A percentile compares a stretch with the other conserved stretches of the same genome.
phyloP scores from a whole-genome alignment of 2,329 filamentous ascomycete species.

The Helicocarpus griseus region DNA sequence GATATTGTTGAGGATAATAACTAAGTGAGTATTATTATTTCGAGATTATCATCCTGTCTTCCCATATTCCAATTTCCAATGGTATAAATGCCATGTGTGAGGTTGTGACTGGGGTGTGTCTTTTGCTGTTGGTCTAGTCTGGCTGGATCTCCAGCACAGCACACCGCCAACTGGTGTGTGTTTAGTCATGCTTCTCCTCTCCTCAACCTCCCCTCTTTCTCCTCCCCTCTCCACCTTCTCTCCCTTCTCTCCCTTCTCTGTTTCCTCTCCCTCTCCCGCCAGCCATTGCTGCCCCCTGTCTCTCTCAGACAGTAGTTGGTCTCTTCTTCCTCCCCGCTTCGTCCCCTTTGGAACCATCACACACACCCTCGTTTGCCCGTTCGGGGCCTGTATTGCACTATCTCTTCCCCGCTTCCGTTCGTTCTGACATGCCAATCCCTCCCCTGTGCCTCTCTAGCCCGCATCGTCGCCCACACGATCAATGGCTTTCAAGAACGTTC shows the following conservation, averaged over 20 bases:
- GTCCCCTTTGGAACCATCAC: no score
- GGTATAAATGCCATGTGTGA: neutral
- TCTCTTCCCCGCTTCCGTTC: constrained; percentile 6
- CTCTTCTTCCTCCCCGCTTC: neutral
- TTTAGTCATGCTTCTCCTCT: neutral
- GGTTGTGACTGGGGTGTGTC: neutral
- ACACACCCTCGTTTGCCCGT: neutral
- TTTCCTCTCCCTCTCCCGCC: neutral
- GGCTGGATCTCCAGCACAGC: no score
- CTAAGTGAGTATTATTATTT: no score
- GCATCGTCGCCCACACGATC: constrained; percentile 13
- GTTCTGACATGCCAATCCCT: constrained; percentile 20
- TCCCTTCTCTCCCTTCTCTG: no score
- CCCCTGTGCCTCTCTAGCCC: neutral
- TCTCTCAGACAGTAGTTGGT: neutral
- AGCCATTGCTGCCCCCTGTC: neutral
- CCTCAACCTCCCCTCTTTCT: no score
- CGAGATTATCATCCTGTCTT: neutral
- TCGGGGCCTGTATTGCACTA: neutral
- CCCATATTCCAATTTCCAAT: neutral
- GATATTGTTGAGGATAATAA: no score
- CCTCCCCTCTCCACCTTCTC: neutral
- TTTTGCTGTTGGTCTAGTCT: neutral
- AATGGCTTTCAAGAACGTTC: constrained; percentile 57
- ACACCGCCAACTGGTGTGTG: neutral